Conservation (phyloP, 2,329 filamentous ascomycete species). For the Talaromyces sp. region DNA sequence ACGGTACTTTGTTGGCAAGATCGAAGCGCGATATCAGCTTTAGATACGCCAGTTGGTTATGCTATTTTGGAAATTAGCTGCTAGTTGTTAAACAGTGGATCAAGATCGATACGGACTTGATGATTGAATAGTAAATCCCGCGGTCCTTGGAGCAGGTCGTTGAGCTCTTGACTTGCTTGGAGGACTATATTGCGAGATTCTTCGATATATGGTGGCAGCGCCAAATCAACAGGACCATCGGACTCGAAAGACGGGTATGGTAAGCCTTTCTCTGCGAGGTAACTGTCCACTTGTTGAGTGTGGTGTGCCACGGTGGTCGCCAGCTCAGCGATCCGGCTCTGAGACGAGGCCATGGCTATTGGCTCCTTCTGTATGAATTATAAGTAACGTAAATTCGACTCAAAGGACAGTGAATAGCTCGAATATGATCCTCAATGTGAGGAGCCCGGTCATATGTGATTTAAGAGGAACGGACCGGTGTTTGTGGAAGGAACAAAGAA, state of each 20-base stretch:
- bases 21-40: conserved; percentile 12
- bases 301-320: conserved; percentile 2
- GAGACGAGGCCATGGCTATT: background rate
- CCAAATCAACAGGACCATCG: background rate
- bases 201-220: conserved; percentile 2
- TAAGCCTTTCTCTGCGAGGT: conserved; percentile 10
- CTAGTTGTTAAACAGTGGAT: background rate
- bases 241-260: conserved; percentile 14
- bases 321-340: conserved; percentile 13
- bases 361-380: too few species aligned
- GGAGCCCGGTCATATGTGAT: too few species aligned
- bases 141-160: conserved; percentile 13
- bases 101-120: background rate
- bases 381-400: too few species aligned
- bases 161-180: conserved; percentile 15
- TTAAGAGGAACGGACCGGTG: too few species aligned
- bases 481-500: too few species aligned
- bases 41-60: conserved; percentile 2
- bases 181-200: conserved; percentile 3
- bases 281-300: conserved; percentile 5
- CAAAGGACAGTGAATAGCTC: too few species aligned
- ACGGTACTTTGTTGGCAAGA: conserved; percentile 11
- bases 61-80: background rate
- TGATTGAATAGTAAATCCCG: conserved; percentile 8
- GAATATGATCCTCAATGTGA: too few species aligned